These are phyloP conservation scores for Vitis rotundifolia DNA, from an alignment of 164 flowering plant species.

Conservation along the genomic window DNA sequence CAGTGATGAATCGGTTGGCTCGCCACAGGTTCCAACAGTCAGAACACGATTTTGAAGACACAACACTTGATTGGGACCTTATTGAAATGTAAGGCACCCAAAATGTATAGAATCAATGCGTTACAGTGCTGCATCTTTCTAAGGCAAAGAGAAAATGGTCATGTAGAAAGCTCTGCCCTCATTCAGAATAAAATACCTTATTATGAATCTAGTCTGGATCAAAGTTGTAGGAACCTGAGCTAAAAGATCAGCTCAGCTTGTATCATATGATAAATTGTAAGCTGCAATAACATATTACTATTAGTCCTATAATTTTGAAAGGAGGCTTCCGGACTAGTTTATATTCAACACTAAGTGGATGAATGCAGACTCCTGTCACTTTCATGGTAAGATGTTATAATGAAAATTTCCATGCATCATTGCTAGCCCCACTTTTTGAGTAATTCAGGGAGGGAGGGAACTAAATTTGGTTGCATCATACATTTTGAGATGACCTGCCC, in stretches of 20 bases:
- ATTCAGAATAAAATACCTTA: not conserved
- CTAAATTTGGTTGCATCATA: too few species aligned
- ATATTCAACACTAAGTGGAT: too few species aligned
- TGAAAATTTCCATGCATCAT: too few species aligned
- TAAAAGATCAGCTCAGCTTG: not conserved
- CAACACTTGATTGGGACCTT: constrained; percentile 33
- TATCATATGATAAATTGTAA: not conserved
- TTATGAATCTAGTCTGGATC: not conserved
- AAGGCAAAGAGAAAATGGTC: not conserved
- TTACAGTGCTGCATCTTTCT: too few species aligned
- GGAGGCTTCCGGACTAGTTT: not conserved
- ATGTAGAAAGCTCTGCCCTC: not conserved
- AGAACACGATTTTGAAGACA: constrained; percentile 37
- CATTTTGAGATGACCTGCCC: too few species aligned
- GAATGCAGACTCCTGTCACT: too few species aligned
- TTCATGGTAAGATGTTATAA: too few species aligned
- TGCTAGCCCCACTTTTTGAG: too few species aligned
- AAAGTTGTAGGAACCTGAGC: not conserved
- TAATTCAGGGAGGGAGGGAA: too few species aligned
- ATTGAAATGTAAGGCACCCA: constrained; percentile 10
- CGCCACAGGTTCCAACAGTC: constrained; percentile 42
- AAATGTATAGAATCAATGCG: too few species aligned
- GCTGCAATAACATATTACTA: not conserved
- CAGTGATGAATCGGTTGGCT: constrained; percentile 63
- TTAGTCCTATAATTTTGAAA: not conserved